Evolutionary conservation across 208 protist species (phyloP), one percentile per base, ranked within the genome.

Genomic region (Porcisia deanei): DNA sequence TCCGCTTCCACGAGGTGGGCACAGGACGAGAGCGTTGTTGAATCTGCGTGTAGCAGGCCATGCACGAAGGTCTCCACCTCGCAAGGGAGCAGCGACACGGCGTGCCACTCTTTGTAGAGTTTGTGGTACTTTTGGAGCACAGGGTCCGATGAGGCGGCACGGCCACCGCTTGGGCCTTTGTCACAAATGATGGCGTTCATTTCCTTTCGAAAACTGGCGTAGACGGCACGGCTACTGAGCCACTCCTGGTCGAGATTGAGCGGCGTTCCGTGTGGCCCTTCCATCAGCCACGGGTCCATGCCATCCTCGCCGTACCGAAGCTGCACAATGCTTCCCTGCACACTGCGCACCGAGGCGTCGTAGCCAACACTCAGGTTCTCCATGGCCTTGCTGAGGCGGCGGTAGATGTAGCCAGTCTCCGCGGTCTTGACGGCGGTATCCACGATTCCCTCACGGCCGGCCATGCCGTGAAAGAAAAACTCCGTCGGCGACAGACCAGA

Each of bases 401-500:
- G 93, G 86, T 99, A 99, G 91, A 99, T 99, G 83, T 99, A 99
- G 10, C 99, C 99, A 25, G 99, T 99, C 77, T 99, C 99, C 3
- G 99, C 99, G 22, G 99, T 99, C 83, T 99, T 99, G 41, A 99
- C 99, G 37, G 99, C 99, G 8, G 99, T 99, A 84, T 99, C 99
- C 22, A 99, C 98, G 8, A 99, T 92, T 75, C 98, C 97, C 85
- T 99, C 98, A 75, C 98, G 91, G 39, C 98, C 98, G 59, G 96
- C 98, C 99, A 99, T 99, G 41, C 99, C 99, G 86, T 99, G 99
- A 84, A 99, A 99, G 82, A 99, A 99, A 85, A 99, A 99, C 88
- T 99, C 99, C 6, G 96, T 98, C 43, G 99, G 97, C 16, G 88
- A 94, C 8, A 99, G 85, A 22, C 99, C 99, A 8, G 98, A 97